phyloP scores from a whole-genome alignment of 163 green algal genomes.

The Scenedesmus sp. region DNA sequence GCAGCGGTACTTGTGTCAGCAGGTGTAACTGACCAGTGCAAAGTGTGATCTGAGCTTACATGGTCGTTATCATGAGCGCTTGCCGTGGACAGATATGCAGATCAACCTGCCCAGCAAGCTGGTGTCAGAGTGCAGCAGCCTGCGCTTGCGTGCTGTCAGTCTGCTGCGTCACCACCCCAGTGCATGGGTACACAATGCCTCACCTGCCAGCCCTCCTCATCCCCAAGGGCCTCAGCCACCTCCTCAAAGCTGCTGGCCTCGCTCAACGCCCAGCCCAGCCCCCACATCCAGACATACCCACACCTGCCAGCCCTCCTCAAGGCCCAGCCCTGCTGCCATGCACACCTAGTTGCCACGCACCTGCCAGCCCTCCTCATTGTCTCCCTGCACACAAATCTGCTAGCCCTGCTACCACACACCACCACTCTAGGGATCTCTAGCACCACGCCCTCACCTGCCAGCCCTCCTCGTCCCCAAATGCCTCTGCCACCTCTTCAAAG shows the following conservation, averaged over 20 bases:
- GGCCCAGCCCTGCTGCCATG: background rate
- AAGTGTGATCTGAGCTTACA: no score
- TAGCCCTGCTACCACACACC: background rate
- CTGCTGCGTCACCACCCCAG: no score
- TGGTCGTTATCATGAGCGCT: no score
- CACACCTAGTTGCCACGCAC: background rate
- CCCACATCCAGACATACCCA: no score
- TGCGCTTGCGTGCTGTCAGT: no score
- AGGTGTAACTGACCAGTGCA: no score
- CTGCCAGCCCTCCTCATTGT: no score
- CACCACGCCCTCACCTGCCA: slow-evolving; percentile 53
- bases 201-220: slow-evolving; percentile 49
- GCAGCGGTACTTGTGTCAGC: no score
- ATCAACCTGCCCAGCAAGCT: no score
- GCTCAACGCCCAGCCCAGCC: background rate
- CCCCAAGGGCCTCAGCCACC: background rate
- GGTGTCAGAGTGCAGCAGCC: no score
- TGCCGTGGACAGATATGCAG: no score
- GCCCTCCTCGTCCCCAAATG: background rate
- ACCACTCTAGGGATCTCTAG: background rate
- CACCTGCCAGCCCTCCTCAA: slow-evolving; percentile 38
- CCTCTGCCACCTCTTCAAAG: slow-evolving; percentile 1
- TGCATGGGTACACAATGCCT: background rate
- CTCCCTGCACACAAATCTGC: no score
- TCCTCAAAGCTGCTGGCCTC: slow-evolving; percentile 14